Evolutionary conservation across 2,329 filamentous ascomycete species (phyloP).

Genomic region (Aspergillus pseudotamarii): DNA sequence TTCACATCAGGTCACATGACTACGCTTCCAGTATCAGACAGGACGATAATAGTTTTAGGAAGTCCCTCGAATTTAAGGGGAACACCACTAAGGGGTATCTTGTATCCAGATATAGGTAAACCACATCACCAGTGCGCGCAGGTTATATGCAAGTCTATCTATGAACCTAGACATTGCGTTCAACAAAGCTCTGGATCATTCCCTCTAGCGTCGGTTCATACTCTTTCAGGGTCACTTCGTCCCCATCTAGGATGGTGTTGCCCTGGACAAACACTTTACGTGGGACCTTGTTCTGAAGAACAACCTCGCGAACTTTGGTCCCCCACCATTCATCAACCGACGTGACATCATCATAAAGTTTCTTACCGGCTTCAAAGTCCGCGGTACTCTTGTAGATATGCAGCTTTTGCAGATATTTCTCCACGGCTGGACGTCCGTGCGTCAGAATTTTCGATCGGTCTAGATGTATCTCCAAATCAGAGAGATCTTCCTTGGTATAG

Average conservation of each 20-base stretch:
- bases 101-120: not conserved
- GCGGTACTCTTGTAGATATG: slow-evolving; percentile 92
- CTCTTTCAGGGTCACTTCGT: slow-evolving; percentile 76
- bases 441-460: slow-evolving; percentile 86
- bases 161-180: slow-evolving; percentile 51
- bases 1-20: not conserved
- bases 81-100: not conserved
- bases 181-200: slow-evolving; percentile 80
- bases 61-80: not conserved
- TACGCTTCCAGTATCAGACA: not conserved
- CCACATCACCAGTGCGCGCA: not conserved
- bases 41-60: not conserved
- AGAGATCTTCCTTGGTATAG: slow-evolving; percentile 72
- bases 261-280: slow-evolving; percentile 87
- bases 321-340: slow-evolving; percentile 84
- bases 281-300: slow-evolving; percentile 61
- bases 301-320: slow-evolving; percentile 68
- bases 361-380: slow-evolving; percentile 74
- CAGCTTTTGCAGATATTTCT: slow-evolving; percentile 84
- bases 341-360: slow-evolving; percentile 83
- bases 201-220: slow-evolving; percentile 81
- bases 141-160: not conserved
- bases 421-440: slow-evolving; percentile 79
- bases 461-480: slow-evolving; percentile 78
- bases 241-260: slow-evolving; percentile 74